phyloP scores from a whole-genome alignment of 2,329 filamentous ascomycete genomes.

The Dothideomycetes sp. region DNA sequence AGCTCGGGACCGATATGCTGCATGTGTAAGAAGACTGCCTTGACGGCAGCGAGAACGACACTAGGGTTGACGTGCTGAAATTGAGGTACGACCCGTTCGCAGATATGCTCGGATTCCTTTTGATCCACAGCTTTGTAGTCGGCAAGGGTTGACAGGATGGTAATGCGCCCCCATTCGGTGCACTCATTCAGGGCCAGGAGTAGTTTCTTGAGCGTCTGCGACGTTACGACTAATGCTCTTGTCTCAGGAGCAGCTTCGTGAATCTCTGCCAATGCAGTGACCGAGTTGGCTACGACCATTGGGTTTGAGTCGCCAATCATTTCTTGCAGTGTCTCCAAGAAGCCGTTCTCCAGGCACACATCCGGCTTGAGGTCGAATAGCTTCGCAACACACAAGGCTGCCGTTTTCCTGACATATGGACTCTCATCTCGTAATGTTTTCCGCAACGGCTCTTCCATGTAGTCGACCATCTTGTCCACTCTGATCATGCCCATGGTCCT shows the following conservation, averaged over 20 bases:
- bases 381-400: slow-evolving; percentile 94
- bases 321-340: slow-evolving; percentile 86
- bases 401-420: slow-evolving; percentile 95
- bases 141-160: slow-evolving; percentile 78
- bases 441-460: slow-evolving; percentile 95
- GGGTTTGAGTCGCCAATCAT: slow-evolving; percentile 95
- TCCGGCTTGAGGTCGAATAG: slow-evolving; percentile 87
- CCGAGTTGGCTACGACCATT: slow-evolving; percentile 97
- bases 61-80: slow-evolving; percentile 98
- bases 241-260: slow-evolving; percentile 84
- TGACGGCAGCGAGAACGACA: slow-evolving; percentile 93
- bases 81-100: slow-evolving; percentile 87
- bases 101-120: slow-evolving; percentile 97
- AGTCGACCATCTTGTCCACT: slow-evolving; percentile 99
- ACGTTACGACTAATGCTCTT: slow-evolving; percentile 70
- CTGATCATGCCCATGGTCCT: slow-evolving; percentile 97
- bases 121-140: slow-evolving; percentile 79
- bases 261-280: slow-evolving; percentile 88
- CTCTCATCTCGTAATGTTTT: slow-evolving; percentile 97
- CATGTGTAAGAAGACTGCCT: slow-evolving; percentile 97
- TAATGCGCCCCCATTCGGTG: slow-evolving; percentile 95
- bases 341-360: slow-evolving; percentile 94
- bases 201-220: slow-evolving; percentile 82
- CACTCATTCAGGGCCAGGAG: slow-evolving; percentile 95
- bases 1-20: slow-evolving; percentile 66